Evolutionary conservation across 2,329 filamentous ascomycete genomes (phyloP), one percentile per base, ranked within the genome.

Genomic region (Parafenestella ontariensis): DNA sequence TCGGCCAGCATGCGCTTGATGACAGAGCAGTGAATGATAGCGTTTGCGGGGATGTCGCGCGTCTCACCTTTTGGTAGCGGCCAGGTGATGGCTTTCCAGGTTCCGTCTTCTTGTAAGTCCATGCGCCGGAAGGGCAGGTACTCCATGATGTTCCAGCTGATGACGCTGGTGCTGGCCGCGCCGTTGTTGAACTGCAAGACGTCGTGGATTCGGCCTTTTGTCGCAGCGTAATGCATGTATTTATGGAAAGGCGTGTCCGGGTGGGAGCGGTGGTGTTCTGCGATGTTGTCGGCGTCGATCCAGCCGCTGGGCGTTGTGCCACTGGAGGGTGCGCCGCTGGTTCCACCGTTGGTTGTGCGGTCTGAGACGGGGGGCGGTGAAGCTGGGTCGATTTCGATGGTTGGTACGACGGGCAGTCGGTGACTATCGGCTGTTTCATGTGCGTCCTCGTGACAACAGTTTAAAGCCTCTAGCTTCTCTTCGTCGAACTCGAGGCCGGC

Each of bases 21-120:
- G 0, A 91, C 91, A 20, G 87, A 90, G 37, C 87, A 84, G 65
- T 95, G 91, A 1, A 95, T 84, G 20, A 87, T 81, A 0, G 87
- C 90, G 49, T 88, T 81, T 8, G 84, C 75, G 0, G 91, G 91
- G 1, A 95, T 87, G 66, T 95, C 91, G 15, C 91, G 84, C 0
- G 89, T 86, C 74, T 94, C 90, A 9, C 91, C 91, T 26, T 87
- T 85, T 0, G 91, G 91, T 2, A 94, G 77, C 0, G 91, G 91
- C 89, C 90, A 94, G 8, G 87, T 82, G 61, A 95, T 94, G 0
- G 89, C 88, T 72, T 86, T 88, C 91, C 91, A 95, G 0, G 85
- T 86, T 0, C 89, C 89, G 58, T 93, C 88, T 0, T 79, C 55
- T 57, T 87, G 86, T 7, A 94, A 77, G 63, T 94, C 91, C 89